phyloP scores from a whole-genome alignment of 768 basidiomycete genomes.

The Serendipita vermifera region DNA sequence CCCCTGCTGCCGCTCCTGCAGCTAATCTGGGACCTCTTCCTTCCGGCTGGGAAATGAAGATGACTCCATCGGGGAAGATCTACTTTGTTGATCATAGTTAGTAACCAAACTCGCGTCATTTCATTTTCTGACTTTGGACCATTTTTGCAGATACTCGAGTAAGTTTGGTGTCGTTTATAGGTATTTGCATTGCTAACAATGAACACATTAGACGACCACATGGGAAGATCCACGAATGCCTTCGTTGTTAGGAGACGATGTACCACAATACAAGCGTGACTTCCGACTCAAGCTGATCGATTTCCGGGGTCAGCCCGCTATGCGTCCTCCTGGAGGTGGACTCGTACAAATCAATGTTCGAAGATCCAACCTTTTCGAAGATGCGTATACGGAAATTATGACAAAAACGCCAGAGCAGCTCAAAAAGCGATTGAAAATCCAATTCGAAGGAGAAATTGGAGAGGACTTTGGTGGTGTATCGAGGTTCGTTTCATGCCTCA shows the following conservation, averaged over 20 bases:
- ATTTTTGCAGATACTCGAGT: neutral
- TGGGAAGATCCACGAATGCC: constrained; percentile 35
- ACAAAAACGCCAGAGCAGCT: constrained; percentile 33
- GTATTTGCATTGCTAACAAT: neutral
- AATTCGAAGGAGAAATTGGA: constrained; percentile 36
- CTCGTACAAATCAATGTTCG: constrained; percentile 36
- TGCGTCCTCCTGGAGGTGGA: constrained; percentile 29
- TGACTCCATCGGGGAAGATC: constrained; percentile 31
- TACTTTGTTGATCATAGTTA: constrained; percentile 39
- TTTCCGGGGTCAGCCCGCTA: constrained; percentile 35
- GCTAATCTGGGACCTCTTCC: constrained; percentile 32
- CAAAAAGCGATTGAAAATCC: constrained; percentile 36
- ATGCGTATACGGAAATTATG: constrained; percentile 36
- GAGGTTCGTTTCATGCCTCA: constrained; percentile 19
- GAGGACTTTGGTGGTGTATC: constrained; percentile 35
- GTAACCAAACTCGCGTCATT: neutral
- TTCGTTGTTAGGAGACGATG: constrained; percentile 32
- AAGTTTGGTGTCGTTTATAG: neutral
- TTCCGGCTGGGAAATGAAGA: constrained; percentile 35
- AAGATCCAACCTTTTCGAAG: constrained; percentile 34
- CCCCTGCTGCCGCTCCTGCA: constrained; percentile 29
- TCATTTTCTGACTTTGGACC: neutral
- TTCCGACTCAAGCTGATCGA: constrained; percentile 37
- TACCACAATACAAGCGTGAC: constrained; percentile 37
- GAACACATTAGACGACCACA: constrained; percentile 32